Evolutionary conservation across 805 yeast genomes (phyloP).

Genomic region (Hanseniaspora singularis): DNA sequence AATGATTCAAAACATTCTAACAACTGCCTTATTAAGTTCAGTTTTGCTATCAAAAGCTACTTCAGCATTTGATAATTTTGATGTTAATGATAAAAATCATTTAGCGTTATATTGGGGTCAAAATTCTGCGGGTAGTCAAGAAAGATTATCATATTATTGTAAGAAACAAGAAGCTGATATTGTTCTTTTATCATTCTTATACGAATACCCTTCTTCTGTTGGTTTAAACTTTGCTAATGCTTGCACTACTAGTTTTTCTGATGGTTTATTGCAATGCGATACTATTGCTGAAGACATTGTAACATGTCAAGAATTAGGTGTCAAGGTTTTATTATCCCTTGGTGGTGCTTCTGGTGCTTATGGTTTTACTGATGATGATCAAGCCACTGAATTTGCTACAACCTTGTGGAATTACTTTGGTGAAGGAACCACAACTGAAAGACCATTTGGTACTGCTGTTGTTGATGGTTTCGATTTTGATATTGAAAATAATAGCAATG

Average conservation of each 20-base stretch:
- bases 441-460: constrained; percentile 59
- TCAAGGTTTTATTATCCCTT: constrained; percentile 62
- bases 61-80: constrained; percentile 22
- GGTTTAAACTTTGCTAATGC: constrained; percentile 49
- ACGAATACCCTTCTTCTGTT: constrained; percentile 41
- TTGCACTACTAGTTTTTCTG: constrained; percentile 31
- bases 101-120: constrained; percentile 89
- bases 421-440: constrained; percentile 44
- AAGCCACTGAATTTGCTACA: constrained; percentile 53
- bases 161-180: constrained; percentile 40
- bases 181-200: constrained; percentile 57
- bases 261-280: constrained; percentile 37
- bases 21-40: neutral
- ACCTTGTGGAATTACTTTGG: constrained; percentile 54
- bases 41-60: neutral
- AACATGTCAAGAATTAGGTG: constrained; percentile 68
- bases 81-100: constrained; percentile 37
- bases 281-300: constrained; percentile 56
- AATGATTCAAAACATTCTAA: neutral
- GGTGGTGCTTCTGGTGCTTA: constrained; percentile 70
- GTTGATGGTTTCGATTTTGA: constrained; percentile 93
- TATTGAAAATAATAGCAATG: constrained; percentile 51
- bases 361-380: constrained; percentile 73
- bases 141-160: constrained; percentile 24
- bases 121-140: constrained; percentile 53